Conservation (phyloP, 2,329 filamentous ascomycete genomes). For the Talaromyces sp. region DNA sequence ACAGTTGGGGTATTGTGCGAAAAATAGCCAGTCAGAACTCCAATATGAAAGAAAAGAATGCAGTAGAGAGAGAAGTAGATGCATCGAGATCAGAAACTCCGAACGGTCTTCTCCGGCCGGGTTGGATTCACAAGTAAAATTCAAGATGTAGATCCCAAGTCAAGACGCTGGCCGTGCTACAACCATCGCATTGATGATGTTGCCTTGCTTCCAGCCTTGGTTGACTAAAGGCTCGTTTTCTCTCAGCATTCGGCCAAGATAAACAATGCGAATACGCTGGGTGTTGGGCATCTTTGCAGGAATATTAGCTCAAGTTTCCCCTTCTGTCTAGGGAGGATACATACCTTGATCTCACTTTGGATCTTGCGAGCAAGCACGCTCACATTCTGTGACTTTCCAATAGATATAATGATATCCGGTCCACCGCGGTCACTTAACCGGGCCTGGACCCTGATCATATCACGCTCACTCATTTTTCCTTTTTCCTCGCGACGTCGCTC, state of each 20-base stretch:
- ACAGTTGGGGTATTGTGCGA: constrained; percentile 16
- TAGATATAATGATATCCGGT: constrained; percentile 56
- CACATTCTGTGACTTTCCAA: constrained; percentile 60
- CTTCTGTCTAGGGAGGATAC: constrained; percentile 25
- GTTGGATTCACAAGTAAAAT: not conserved
- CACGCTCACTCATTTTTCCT: constrained; percentile 54
- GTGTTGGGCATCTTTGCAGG: constrained; percentile 51
- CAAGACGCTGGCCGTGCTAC: constrained; percentile 29
- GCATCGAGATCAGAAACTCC: not conserved
- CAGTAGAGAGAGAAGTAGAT: not conserved
- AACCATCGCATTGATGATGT: constrained; percentile 73
- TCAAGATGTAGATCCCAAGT: not conserved
- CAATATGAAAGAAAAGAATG: constrained; percentile 2
- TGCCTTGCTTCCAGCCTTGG: constrained; percentile 70
- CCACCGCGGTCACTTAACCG: constrained; percentile 61
- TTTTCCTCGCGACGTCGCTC: constrained; percentile 52
- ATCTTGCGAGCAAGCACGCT: constrained; percentile 59
- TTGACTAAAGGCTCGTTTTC: constrained; percentile 59
- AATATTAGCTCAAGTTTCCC: not conserved
- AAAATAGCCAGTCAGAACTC: constrained; percentile 9
- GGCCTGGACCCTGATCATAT: constrained; percentile 55
- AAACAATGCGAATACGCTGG: constrained; percentile 65
- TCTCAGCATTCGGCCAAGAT: constrained; percentile 74
- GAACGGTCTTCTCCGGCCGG: not conserved
- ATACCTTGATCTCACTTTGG: constrained; percentile 58